Conservation (phyloP, 257 asterid genomes). For the Galeopsis tetrahit region DNA sequence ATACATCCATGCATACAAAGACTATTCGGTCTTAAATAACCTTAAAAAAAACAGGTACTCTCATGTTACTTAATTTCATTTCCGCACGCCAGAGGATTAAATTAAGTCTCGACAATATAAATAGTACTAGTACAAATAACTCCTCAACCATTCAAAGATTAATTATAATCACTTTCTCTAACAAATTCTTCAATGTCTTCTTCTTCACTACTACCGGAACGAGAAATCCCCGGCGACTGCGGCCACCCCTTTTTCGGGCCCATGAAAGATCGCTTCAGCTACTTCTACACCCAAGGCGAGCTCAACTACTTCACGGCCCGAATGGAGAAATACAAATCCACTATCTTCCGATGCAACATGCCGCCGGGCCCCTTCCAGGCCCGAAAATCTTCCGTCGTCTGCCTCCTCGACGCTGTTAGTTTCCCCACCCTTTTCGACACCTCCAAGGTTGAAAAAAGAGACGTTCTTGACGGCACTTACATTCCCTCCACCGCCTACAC, state of each 20-base stretch:
- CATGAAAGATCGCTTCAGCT: constrained; percentile 47
- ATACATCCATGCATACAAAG: no score
- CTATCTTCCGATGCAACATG: constrained; percentile 65
- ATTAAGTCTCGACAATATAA: no score
- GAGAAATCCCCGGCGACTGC: constrained; percentile 55
- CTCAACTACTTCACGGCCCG: constrained; percentile 50
- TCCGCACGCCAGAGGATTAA: no score
- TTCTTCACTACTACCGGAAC: constrained; percentile 36
- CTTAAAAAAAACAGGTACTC: no score
- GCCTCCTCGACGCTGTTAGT: constrained; percentile 71
- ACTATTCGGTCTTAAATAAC: no score
- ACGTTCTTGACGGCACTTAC: constrained; percentile 81
- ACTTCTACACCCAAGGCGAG: constrained; percentile 58
- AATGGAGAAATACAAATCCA: constrained; percentile 47
- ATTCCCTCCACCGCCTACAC: constrained; percentile 67
- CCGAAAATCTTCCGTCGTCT: constrained; percentile 45
- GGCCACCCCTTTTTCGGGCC: constrained; percentile 61
- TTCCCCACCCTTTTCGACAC: constrained; percentile 73
- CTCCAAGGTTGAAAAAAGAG: constrained; percentile 64
- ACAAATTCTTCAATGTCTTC: constrained; percentile 21
- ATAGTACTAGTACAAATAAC: no score
- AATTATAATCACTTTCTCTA: no score
- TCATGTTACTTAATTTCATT: no score
- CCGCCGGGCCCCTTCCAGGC: constrained; percentile 72
- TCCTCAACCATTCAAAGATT: no score